phyloP scores from a whole-genome alignment of 257 asterid species.

The Echites panduratus region DNA sequence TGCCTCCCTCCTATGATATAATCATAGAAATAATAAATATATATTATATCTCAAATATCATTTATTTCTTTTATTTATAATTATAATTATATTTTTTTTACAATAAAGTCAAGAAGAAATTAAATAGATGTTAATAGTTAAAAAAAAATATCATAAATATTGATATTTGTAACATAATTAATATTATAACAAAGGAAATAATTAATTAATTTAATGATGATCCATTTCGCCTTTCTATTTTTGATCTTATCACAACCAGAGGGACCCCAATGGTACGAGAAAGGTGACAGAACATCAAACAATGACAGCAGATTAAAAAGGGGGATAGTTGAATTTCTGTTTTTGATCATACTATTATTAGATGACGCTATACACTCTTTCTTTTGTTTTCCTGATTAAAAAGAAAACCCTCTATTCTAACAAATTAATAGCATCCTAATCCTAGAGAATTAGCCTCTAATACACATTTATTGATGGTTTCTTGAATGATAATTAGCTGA shows the following conservation, averaged over 20 bases:
- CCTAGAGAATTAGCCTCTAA: constrained; percentile 11
- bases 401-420: background rate
- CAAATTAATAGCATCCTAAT: constrained; percentile 16
- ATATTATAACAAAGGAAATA: too few species aligned
- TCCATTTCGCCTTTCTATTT: background rate
- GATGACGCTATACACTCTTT: constrained; percentile 1
- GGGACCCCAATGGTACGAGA: background rate
- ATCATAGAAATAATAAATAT: too few species aligned
- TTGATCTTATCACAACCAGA: background rate
- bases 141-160: too few species aligned
- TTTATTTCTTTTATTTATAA: too few species aligned
- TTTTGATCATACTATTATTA: too few species aligned
- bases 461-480: constrained; percentile 16
- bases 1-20: too few species aligned
- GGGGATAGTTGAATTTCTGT: background rate
- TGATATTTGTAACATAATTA: too few species aligned
- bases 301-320: background rate
- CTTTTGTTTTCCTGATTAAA: background rate
- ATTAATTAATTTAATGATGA: background rate
- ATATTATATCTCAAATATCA: too few species aligned
- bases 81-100: too few species aligned
- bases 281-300: constrained; percentile 2
- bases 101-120: too few species aligned
- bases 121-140: too few species aligned
- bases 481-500: constrained; percentile 39